phyloP scores from a whole-genome alignment of 2,329 filamentous ascomycete species.

The Aspergillus quadricinctus region DNA sequence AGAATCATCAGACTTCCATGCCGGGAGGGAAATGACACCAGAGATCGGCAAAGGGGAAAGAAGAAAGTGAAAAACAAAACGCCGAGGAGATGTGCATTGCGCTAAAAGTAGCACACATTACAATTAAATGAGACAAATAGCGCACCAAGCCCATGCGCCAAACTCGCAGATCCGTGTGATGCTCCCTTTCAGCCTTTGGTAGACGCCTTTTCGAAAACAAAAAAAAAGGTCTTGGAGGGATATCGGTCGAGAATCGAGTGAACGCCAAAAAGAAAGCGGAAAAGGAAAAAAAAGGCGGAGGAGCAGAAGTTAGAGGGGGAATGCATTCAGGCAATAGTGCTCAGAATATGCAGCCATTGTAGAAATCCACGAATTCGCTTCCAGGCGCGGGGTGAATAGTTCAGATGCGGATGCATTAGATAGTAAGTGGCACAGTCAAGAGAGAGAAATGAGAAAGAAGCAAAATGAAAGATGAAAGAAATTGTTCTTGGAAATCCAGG shows the following conservation, averaged over 20 bases:
- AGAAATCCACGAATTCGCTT: not conserved
- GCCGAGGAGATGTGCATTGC: constrained; percentile 4
- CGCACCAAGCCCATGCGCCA: constrained; percentile 7
- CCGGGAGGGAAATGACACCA: constrained; percentile 1
- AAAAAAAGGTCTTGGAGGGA: not conserved
- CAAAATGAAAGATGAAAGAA: not conserved
- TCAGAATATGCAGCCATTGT: not conserved
- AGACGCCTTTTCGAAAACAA: constrained; percentile 5
- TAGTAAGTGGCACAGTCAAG: not conserved
- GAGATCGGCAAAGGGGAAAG: constrained; percentile 3
- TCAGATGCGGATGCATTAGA: not conserved
- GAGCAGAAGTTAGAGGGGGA: constrained; percentile 7
- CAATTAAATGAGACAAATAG: not conserved
- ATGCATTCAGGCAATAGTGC: not conserved
- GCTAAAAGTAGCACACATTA: not conserved
- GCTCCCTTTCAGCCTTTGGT: constrained; percentile 1
- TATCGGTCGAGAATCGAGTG: not conserved
- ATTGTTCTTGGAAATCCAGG: not conserved
- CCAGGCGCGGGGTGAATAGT: not conserved
- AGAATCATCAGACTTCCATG: not conserved
- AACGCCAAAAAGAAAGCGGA: constrained; percentile 3
- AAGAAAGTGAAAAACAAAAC: constrained; percentile 1
- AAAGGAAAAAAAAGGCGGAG: constrained; percentile 8
- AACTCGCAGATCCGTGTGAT: constrained; percentile 7
- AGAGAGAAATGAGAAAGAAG: not conserved